Percentiles rank a stretch among this genome's conserved stretches.
Conservation (phyloP, 805 yeast genomes). For the Saccharomycopsis microspora region DNA sequence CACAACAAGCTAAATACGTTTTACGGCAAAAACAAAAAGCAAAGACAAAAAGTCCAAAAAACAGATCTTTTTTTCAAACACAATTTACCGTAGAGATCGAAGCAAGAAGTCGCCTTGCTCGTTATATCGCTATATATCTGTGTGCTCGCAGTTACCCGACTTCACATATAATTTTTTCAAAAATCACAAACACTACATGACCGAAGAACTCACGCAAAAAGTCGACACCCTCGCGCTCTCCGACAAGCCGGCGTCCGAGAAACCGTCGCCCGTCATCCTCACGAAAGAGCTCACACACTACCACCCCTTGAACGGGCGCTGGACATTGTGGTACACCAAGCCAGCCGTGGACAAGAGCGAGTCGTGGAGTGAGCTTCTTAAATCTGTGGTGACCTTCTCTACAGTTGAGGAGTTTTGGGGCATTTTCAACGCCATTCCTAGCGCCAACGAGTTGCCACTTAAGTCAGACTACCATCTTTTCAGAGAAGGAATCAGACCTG, state of each 20-base stretch:
- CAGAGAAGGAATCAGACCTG: slow-evolving; percentile 90
- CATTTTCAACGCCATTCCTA: slow-evolving; percentile 84
- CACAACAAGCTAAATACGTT: too few species aligned
- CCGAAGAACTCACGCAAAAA: slow-evolving; percentile 33
- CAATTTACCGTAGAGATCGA: too few species aligned
- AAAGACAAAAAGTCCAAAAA: too few species aligned
- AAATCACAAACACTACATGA: slow-evolving; percentile 20
- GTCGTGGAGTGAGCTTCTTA: slow-evolving; percentile 85
- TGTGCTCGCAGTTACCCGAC: not conserved
- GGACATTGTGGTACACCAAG: slow-evolving; percentile 98
- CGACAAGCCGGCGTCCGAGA: slow-evolving; percentile 11
- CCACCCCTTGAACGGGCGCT: slow-evolving; percentile 82
- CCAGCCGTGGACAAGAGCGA: slow-evolving; percentile 72
- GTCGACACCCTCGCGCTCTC: slow-evolving; percentile 34
- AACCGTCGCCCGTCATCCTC: slow-evolving; percentile 8
- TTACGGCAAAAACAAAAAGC: too few species aligned
- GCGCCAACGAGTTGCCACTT: slow-evolving; percentile 80
- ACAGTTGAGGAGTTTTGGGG: slow-evolving; percentile 99
- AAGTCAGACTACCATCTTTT: slow-evolving; percentile 93
- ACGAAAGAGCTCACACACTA: slow-evolving; percentile 51
- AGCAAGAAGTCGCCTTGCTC: too few species aligned
- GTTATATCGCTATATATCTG: not conserved
- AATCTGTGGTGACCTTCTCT: slow-evolving; percentile 82
- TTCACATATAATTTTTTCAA: not conserved
- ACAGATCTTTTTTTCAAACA: too few species aligned